Base-by-base conservation (phyloP, 2,329 filamentous ascomycete species). In the Cladorrhinum sp. region DNA sequence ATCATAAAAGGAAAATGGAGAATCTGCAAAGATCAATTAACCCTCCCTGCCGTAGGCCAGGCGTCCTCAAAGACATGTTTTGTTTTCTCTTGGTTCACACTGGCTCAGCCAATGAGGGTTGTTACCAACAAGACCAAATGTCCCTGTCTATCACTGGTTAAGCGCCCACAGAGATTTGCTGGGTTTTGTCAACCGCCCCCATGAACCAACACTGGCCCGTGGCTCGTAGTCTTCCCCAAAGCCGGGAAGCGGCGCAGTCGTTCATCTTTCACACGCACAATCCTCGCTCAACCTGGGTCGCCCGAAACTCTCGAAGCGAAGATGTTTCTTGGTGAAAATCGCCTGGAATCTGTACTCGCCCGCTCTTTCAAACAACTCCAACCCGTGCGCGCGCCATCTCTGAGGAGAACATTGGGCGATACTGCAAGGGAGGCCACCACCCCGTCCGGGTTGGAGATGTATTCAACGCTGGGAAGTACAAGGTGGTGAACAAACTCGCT, bases 371-470 rank as follows among this genome's bases (percentile, higher is more conserved):
- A n/a, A 42, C 10, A 42, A 42, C 36, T 8, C 36, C 36, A 42
- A n/a, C 18, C 20, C 6, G 18, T n/a, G 14, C 39, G 51, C n/a
- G n/a, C 26, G 3, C 36, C n/a, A 18, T 55, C 28, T 50, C 28
- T 3, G 42, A 60, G 42, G 58, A 55, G 28, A 55, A 39, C 39
- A n/a, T 55, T 28, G 14, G n/a, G 4, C 52, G 58, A n/a, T 56
- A 60, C 18, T 50, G 53, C 12, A 6, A 28, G 2, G 52, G 58
- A 33, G 62, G 62, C 16, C 60, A 64, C 23, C 62, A 64, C 24
- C 62, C 59, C 46, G 62, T 64, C 12, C 57, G 55, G 18, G 46
- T 64, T 14, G 55, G 62, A 2, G 57, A 64, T 50, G 21, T 55
- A 2, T 62, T 62, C 55, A 52, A 58, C 33, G 12, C 48, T 7